phyloP scores from a whole-genome alignment of 371 early-diverging fungal genomes.

The Lichtheimia hyalospora region DNA sequence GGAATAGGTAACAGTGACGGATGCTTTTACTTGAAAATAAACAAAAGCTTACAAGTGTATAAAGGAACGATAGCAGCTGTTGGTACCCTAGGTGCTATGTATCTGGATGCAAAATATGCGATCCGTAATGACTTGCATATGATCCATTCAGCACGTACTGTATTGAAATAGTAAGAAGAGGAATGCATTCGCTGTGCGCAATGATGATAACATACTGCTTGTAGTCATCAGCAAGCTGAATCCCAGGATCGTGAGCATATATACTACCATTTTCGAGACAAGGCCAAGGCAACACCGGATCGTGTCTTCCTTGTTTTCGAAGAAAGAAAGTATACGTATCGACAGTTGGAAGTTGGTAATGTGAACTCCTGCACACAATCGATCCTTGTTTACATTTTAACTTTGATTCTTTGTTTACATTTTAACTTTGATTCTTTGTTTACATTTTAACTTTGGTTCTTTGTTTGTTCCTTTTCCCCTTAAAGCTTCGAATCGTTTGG shows the following conservation, averaged over 20 bases:
- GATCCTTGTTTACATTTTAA: too few species aligned
- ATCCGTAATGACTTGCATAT: conserved; percentile 3
- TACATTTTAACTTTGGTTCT: too few species aligned
- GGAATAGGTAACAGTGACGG: conserved; percentile 3
- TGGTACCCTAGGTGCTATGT: conserved; percentile 10
- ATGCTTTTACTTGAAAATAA: not conserved
- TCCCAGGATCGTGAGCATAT: conserved; percentile 13
- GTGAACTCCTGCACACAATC: not conserved
- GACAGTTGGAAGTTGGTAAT: conserved; percentile 27
- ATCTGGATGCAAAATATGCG: conserved; percentile 6
- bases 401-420: too few species aligned
- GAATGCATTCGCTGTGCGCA: not conserved
- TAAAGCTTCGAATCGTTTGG: conserved; percentile 23
- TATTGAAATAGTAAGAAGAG: not conserved
- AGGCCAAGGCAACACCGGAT: conserved; percentile 22
- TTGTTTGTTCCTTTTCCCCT: too few species aligned
- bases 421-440: too few species aligned
- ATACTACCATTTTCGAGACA: conserved; percentile 27
- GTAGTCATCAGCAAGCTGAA: not conserved
- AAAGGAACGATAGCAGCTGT: not conserved
- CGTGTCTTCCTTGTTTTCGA: conserved; percentile 23
- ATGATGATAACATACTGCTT: too few species aligned
- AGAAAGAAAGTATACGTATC: conserved; percentile 25
- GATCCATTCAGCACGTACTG: not conserved
- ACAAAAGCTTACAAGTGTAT: too few species aligned